These are phyloP conservation scores for Russula griseocarnosa DNA, from an alignment of 768 basidiomycete species.

Conservation along the genomic window DNA sequence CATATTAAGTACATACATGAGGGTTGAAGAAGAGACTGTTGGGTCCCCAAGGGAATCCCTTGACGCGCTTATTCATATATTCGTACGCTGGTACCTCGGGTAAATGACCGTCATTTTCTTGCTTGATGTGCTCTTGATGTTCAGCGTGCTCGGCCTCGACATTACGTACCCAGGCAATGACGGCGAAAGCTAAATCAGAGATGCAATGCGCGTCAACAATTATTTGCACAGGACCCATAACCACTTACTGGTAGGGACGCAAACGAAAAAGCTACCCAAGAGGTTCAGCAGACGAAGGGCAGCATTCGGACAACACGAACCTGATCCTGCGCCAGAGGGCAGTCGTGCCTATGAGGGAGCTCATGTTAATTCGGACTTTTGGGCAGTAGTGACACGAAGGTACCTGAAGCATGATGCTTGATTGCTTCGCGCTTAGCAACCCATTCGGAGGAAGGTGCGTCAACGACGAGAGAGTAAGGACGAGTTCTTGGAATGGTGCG, in stretches of 20 bases:
- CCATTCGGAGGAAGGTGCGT: conserved; percentile 44
- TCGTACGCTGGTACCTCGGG: conserved; percentile 70
- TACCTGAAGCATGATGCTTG: conserved; percentile 64
- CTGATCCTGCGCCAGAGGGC: conserved; percentile 87
- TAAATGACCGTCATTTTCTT: conserved; percentile 67
- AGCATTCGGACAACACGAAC: conserved; percentile 38
- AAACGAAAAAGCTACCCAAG: conserved; percentile 61
- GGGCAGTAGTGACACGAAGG: conserved; percentile 20
- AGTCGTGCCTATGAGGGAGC: conserved; percentile 52
- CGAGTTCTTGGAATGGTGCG: conserved; percentile 42
- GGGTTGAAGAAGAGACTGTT: conserved; percentile 83
- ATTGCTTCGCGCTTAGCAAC: conserved; percentile 52
- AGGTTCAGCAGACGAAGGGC: conserved; percentile 14
- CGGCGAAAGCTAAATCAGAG: conserved; percentile 29
- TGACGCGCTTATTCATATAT: conserved; percentile 69
- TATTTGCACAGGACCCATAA: background rate
- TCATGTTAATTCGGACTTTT: conserved; percentile 24
- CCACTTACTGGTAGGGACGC: conserved; percentile 66
- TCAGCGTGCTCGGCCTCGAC: conserved; percentile 62
- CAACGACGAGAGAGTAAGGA: conserved; percentile 38
- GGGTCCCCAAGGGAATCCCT: conserved; percentile 82
- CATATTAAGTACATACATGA: conserved; percentile 43
- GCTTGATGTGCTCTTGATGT: conserved; percentile 65
- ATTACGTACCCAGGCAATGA: conserved; percentile 46
- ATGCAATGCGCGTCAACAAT: background rate